Evolutionary conservation across 257 asterid genomes (phyloP).

Genomic region (Forsythia viridissima): DNA sequence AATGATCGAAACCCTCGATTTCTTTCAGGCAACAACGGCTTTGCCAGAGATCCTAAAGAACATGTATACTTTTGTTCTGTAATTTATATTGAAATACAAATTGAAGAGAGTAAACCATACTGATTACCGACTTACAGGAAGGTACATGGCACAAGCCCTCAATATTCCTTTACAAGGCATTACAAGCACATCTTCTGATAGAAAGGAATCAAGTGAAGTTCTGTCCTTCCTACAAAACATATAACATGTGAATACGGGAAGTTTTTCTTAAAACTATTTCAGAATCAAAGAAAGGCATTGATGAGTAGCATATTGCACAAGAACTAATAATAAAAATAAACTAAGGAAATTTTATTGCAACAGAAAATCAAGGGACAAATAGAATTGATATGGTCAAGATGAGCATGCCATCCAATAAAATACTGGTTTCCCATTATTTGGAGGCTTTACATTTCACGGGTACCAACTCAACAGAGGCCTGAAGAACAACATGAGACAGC

Average conservation of each 20-base stretch:
- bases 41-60: conserved; percentile 79
- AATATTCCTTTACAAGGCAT: conserved; percentile 88
- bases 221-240: conserved; percentile 69
- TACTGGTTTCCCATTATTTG: background rate
- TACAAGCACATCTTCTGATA: conserved; percentile 59
- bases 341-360: background rate
- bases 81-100: conserved; percentile 9
- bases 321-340: background rate
- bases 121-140: conserved; percentile 63
- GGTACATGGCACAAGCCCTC: conserved; percentile 82
- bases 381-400: background rate
- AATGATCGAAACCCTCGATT: conserved; percentile 86
- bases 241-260: conserved; percentile 6
- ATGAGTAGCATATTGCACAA: background rate
- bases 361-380: too few relatives aligned
- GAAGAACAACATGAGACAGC: background rate
- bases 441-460: background rate
- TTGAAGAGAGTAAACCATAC: conserved; percentile 13
- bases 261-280: background rate
- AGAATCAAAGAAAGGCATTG: background rate
- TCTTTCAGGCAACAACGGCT: conserved; percentile 76
- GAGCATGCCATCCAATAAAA: background rate
- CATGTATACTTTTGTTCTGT: conserved; percentile 17
- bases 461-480: background rate
- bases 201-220: conserved; percentile 57